Evolutionary conservation across 1,139 yeast species (phyloP), one percentile per base, ranked within the genome.

Genomic region (Entelexis sorbosivorans): DNA sequence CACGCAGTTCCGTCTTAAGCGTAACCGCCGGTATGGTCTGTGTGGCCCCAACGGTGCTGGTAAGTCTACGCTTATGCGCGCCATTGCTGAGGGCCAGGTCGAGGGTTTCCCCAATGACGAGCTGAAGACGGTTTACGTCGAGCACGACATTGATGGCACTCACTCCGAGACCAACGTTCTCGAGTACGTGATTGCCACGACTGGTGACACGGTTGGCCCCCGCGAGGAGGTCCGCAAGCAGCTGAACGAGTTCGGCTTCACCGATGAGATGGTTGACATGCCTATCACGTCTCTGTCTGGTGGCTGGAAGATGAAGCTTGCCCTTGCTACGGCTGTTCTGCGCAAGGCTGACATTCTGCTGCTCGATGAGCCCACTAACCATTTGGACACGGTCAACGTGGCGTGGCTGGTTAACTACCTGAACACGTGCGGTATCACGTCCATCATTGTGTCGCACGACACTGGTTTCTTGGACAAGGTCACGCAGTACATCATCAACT

Each of bases 21-120:
- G 97, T 78, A 93, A 86, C 77, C 89, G 96, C 78, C 86, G 98
- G 78, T 91, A 91, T 73, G 98, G 98, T 87, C 80, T 91, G 66
- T 89, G 96, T 79, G 98, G 98, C 77, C 96, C 97, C 70, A 91
- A 91, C 76, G 98, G 98, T 84, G 95, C 97, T 67, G 98, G 98
- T 85, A 91, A 91, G 78, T 91, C 97, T 63, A 91, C 98, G 65
- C 82, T 91, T 74, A 88, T 91, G 97, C 87, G 96, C 80, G 97
- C 98, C 66, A 86, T 91, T 75, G 97, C 97, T 64, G 89, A 91
- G 77, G 97, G 97, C 73, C 97, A 91, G 80, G 96, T 91, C 69
- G 97, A 91, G 72, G 97, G 97, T 74, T 91, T 91, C 96, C 98
- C 98, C 77, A 96, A 88, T 76, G 95, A 86, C 52, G 96, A 87